phyloP scores from a whole-genome alignment of 768 basidiomycete genomes.

The Psilocybe sp. region DNA sequence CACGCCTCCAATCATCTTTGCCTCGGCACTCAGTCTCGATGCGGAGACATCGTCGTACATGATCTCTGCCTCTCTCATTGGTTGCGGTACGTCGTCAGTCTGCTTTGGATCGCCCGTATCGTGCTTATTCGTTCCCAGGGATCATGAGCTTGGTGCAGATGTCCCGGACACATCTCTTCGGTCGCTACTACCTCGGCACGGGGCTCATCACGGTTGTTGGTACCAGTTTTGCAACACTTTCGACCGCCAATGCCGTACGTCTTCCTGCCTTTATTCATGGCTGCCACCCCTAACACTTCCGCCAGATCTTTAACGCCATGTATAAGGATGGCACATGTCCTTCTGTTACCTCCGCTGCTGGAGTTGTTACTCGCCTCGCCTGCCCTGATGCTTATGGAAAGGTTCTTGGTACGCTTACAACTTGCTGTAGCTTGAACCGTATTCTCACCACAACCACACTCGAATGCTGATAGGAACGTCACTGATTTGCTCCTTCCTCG shows the following conservation, averaged over 20 bases:
- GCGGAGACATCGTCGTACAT: constrained; percentile 63
- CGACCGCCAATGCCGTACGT: constrained; percentile 65
- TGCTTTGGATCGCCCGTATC: neutral
- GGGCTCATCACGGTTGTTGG: constrained; percentile 81
- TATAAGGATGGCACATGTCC: constrained; percentile 80
- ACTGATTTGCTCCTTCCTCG: constrained; percentile 73
- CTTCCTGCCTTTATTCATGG: neutral
- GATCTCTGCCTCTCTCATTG: constrained; percentile 79
- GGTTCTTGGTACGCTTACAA: constrained; percentile 55
- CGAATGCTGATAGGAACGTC: constrained; percentile 52
- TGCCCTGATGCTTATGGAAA: constrained; percentile 84
- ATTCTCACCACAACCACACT: neutral
- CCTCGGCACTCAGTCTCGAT: constrained; percentile 59
- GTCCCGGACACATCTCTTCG: constrained; percentile 61
- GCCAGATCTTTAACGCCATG: constrained; percentile 70
- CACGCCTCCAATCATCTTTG: constrained; percentile 81
- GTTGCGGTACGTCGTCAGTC: constrained; percentile 57
- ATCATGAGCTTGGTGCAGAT: constrained; percentile 79
- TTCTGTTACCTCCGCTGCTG: constrained; percentile 51
- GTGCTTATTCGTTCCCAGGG: constrained; percentile 34
- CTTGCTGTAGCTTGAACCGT: neutral
- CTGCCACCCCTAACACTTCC: neutral
- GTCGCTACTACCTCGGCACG: constrained; percentile 71
- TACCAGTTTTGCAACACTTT: constrained; percentile 76
- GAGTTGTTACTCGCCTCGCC: constrained; percentile 51